These are phyloP conservation scores for Furcasterigmium sp. DNA, from an alignment of 2,329 filamentous ascomycete genomes.

Conservation along the genomic window DNA sequence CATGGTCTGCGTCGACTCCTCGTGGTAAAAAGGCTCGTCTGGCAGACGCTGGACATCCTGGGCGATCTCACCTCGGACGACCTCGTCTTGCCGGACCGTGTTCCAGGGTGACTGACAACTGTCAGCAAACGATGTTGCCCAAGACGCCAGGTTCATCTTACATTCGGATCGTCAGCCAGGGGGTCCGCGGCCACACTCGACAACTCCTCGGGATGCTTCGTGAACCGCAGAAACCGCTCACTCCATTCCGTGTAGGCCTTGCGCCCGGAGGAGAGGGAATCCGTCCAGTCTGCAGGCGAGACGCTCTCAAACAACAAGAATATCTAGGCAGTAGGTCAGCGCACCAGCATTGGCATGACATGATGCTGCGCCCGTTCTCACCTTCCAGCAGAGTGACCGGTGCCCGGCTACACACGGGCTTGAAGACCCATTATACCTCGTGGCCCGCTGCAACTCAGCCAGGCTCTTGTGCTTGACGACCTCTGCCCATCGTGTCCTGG, in stretches of 20 bases:
- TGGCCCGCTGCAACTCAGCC: conserved; percentile 57
- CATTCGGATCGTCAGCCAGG: conserved; percentile 70
- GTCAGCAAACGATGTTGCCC: conserved; percentile 20
- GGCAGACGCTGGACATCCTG: conserved; percentile 94
- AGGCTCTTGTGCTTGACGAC: conserved; percentile 55
- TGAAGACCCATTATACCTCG: conserved; percentile 51
- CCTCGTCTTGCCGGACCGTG: conserved; percentile 77
- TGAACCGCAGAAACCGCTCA: conserved; percentile 72
- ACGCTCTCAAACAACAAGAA: conserved; percentile 74
- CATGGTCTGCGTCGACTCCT: conserved; percentile 70
- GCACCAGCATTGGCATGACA: background rate
- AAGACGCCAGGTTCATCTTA: conserved; percentile 24
- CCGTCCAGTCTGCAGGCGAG: conserved; percentile 62
- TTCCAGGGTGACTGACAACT: conserved; percentile 81
- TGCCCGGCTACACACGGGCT: conserved; percentile 68
- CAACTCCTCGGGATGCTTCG: conserved; percentile 79
- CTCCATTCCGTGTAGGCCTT: conserved; percentile 68
- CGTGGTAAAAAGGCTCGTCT: conserved; percentile 85
- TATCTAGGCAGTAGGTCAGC: conserved; percentile 41
- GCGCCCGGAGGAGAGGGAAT: conserved; percentile 62
- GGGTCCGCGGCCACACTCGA: conserved; percentile 70
- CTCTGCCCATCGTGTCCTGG: conserved; percentile 64
- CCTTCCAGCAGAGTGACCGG: conserved; percentile 92
- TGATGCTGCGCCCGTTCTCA: conserved; percentile 21
- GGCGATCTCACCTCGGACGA: conserved; percentile 78